Conservation (phyloP, 2,329 filamentous ascomycete genomes). For the Colletotrichum navitas region DNA sequence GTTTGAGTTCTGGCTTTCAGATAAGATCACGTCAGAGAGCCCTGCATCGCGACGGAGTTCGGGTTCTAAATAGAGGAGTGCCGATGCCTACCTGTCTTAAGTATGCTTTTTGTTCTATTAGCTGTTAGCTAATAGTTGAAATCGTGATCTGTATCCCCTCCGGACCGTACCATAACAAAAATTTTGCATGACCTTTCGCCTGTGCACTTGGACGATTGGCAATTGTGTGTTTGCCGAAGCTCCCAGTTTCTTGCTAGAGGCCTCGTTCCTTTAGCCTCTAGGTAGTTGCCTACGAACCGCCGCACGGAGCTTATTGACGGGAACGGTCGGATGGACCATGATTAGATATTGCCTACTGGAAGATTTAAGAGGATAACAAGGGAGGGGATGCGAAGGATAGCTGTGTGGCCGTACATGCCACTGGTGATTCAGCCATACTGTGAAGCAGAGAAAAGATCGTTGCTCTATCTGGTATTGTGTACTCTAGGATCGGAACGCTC, state of each 20-base stretch:
- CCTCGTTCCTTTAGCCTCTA: neutral
- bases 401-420: neutral
- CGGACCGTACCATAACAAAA: neutral
- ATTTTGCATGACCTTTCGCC: neutral
- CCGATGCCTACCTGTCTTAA: neutral
- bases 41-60: no score
- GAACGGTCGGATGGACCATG: neutral
- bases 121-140: neutral
- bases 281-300: neutral
- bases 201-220: neutral
- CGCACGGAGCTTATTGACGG: neutral
- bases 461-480: neutral
- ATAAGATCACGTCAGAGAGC: neutral
- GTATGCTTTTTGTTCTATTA: no score
- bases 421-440: neutral
- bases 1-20: neutral
- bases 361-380: no score
- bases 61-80: neutral
- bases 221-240: neutral
- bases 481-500: neutral
- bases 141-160: neutral
- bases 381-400: neutral
- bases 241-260: neutral
- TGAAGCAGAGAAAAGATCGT: neutral
- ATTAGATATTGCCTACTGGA: neutral